Evolutionary conservation across 345 rosid species (phyloP), one percentile per base, ranked within the genome.

Genomic region (Murraya paniculata): DNA sequence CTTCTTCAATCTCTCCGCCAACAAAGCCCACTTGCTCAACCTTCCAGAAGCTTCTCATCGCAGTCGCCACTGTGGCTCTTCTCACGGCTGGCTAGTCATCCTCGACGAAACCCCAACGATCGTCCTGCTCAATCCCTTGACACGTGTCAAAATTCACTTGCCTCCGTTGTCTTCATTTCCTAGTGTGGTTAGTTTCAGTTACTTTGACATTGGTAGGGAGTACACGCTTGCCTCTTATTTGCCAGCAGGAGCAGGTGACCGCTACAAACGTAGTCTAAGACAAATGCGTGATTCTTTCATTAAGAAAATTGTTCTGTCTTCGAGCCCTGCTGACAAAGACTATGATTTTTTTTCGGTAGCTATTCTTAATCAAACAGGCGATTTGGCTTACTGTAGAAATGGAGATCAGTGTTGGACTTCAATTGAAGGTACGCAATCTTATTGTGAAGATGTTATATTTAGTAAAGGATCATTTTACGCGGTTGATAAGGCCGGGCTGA

Each of bases 81-180:
- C 91, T 73, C 84, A 86, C 73, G 92, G 92, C 74, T 91, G 92
- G 91, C 82, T 89, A 68, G 48, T 80, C 2, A 61, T 89, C 75
- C 86, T 89, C 75, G 91, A 88, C 62, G 89, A 88, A 36, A 62
- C 86, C 31, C 94, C 91, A 0, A 3, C 68, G 6, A 14, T 91
- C 45, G 71, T 77, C 72, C 88, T 87, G 73, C 61, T 87, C 7
- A 91, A 89, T 71, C 92, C 92, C 2, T 74, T 91, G 64, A 70
- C 91, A 25, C 71, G 86, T 7, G 78, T 84, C 75, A 84, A 84
- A 64, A 22, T 81, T 71, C 24, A 50, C 55, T 81, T 91, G 50
- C 94, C 92, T 35, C 87, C 87, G 13, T 64, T 91, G 14, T 72
- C 81, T 28, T 22, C 81, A 7, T 89, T 91, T 81, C 94, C 94